These are phyloP conservation scores for Syncephalastrum sp. DNA, from an alignment of 371 early-diverging fungal species.

Conservation along the genomic window DNA sequence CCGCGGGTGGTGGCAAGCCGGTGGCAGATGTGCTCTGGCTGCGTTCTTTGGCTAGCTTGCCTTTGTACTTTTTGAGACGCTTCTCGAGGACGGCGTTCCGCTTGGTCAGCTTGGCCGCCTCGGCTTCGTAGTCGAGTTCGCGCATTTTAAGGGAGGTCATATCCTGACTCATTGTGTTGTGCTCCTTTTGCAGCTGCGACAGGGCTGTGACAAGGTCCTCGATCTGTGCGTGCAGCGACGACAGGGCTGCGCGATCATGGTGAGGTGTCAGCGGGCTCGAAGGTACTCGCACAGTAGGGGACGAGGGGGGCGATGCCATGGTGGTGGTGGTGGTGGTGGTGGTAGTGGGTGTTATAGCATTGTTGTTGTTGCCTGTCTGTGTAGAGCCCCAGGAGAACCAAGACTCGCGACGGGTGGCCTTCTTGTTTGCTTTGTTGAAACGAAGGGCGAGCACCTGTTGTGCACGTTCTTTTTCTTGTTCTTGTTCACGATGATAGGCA, in stretches of 20 bases:
- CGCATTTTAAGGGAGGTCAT: conserved; percentile 51
- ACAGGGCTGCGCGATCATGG: conserved; percentile 8
- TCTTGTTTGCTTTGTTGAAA: conserved; percentile 22
- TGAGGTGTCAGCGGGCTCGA: conserved; percentile 2
- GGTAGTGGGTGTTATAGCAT: neutral
- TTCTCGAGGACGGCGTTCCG: conserved; percentile 21
- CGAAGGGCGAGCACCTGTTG: conserved; percentile 52
- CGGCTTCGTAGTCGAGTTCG: conserved; percentile 44
- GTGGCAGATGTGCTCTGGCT: neutral
- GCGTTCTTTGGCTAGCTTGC: conserved; percentile 7
- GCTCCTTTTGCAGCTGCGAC: conserved; percentile 56
- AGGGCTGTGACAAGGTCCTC: conserved; percentile 60
- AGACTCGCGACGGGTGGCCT: conserved; percentile 15
- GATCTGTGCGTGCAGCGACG: conserved; percentile 49
- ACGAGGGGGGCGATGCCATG: conserved; percentile 5
- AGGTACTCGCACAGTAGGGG: conserved; percentile 6
- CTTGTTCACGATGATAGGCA: conserved; percentile 54
- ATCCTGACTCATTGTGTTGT: conserved; percentile 45
- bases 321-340: neutral
- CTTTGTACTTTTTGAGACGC: conserved; percentile 24
- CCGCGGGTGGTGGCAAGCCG: conserved; percentile 1
- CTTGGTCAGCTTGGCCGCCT: conserved; percentile 21
- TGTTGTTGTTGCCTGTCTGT: conserved; percentile 5
- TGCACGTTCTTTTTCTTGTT: conserved; percentile 55
- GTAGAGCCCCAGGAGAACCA: conserved; percentile 19